Base-by-base conservation (phyloP, 202 grass and related monocot genomes). In the Bolboschoenoplectus hybrid region DNA sequence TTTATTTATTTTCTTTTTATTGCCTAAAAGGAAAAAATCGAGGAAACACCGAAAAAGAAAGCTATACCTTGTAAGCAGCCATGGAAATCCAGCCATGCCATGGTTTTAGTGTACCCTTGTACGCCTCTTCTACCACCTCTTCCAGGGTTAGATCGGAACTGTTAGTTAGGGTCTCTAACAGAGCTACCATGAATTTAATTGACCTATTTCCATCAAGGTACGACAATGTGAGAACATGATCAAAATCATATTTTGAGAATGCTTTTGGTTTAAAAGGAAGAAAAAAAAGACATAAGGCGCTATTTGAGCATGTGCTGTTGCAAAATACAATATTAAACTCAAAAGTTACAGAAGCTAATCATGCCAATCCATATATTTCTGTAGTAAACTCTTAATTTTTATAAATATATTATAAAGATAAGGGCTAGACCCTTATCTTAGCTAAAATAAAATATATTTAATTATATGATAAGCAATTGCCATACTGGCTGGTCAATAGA, bases 11-110 rank as follows among this genome's bases (percentile, higher is more conserved):
- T 2, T 63, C 10, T 13, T 36, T 34, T 0, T 35, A 16, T 43
- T 34, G 38, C 36, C 40, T 26, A 26, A 11, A 52, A 60, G 32
- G 12, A 41, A 64, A 14, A 60, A 32, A 6, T 9, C 45, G 9
- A 71, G 53, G 46, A 53, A 36, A 5, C 9, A 75, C 17, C 19
- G 4, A 67, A 26, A 80, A n/a, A 34, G 7, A n/a, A 83, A 85
- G 51, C 16, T 63, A 49, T 89, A 98, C 96, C 90, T 89, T 95
- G 82, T 94, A 98, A 81, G 96, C 96, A 66, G 93, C 87, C 83
- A 87, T 92, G 51, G 96, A 88, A 9, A 98, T 95, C 96, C 96
- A 98, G 5, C 96, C 93, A 76, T 98, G 96, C 86, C 90, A 98
- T 84, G 93, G 93, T 89, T 92, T 92, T 74, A 95, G 86, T 56